Evolutionary conservation across 2,329 filamentous ascomycete species (phyloP).

Genomic region (Colletotrichum gloeosporioides): DNA sequence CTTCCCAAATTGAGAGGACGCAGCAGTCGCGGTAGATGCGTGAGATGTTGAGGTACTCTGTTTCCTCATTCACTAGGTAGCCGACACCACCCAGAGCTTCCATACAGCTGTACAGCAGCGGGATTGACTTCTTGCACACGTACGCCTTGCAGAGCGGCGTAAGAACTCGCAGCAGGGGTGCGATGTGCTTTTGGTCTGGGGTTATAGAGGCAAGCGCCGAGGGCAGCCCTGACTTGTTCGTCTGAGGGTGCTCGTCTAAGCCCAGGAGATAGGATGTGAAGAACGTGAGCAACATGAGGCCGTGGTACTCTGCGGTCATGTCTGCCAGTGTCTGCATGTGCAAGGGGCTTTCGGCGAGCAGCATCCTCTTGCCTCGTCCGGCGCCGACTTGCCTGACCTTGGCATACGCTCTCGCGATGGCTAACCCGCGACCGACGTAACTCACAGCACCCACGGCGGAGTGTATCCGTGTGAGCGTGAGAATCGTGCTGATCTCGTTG

Average conservation of each 20-base stretch:
- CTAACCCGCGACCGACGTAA: conserved; percentile 60
- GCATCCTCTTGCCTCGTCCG: conserved; percentile 33
- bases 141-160: conserved; percentile 67
- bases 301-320: conserved; percentile 60
- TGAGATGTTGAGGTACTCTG: conserved; percentile 67
- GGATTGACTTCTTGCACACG: conserved; percentile 55
- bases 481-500: conserved; percentile 69
- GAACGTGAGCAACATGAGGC: conserved; percentile 60
- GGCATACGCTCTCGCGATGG: conserved; percentile 62
- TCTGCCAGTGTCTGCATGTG: conserved; percentile 65
- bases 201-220: conserved; percentile 28
- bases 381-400: conserved; percentile 58
- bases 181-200: conserved; percentile 35
- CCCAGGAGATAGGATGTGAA: conserved; percentile 61
- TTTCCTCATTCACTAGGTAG: conserved; percentile 67
- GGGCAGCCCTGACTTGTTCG: background rate
- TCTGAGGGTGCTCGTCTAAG: conserved; percentile 48
- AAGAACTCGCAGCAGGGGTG: conserved; percentile 59
- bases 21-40: conserved; percentile 68
- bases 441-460: conserved; percentile 59
- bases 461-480: conserved; percentile 71
- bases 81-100: conserved; percentile 71
- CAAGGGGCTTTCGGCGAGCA: conserved; percentile 56
- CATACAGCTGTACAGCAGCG: conserved; percentile 62
- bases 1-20: conserved; percentile 74